A percentile compares a stretch with the other conserved stretches of the same genome.
phyloP scores from a whole-genome alignment of 1,284 basidiomycete genomes.

The Ganoderma lingzhi region DNA sequence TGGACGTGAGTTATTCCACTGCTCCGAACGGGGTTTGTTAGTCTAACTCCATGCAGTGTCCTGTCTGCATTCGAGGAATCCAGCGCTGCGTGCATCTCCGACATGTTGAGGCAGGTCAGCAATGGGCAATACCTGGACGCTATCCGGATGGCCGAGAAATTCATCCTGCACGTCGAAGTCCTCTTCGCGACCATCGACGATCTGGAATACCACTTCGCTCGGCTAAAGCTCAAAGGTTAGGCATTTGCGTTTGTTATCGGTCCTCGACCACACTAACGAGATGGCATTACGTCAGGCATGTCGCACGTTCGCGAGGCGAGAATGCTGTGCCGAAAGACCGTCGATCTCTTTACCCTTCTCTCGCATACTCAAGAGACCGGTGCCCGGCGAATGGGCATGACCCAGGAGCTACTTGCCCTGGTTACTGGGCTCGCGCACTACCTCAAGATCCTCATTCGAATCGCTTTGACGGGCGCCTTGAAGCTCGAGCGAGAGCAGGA shows the following conservation, averaged over 20 bases:
- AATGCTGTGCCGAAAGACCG: slow-evolving; percentile 98
- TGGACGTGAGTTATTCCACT: slow-evolving; percentile 77
- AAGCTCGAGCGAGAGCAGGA: slow-evolving; percentile 93
- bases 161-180: slow-evolving; percentile 98
- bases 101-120: slow-evolving; percentile 98
- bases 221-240: slow-evolving; percentile 85
- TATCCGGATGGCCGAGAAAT: slow-evolving; percentile 98
- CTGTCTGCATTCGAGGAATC: slow-evolving; percentile 98
- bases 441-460: slow-evolving; percentile 98
- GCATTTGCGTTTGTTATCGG: slow-evolving; percentile 20
- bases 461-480: slow-evolving; percentile 95
- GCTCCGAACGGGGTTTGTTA: slow-evolving; percentile 7
- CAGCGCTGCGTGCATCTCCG: slow-evolving; percentile 98
- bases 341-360: slow-evolving; percentile 96
- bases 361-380: slow-evolving; percentile 97
- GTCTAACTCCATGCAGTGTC: slow-evolving; percentile 58
- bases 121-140: slow-evolving; percentile 96
- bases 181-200: slow-evolving; percentile 98
- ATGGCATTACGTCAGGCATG: slow-evolving; percentile 70
- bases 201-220: slow-evolving; percentile 90
- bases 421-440: slow-evolving; percentile 99
- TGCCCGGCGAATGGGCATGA: slow-evolving; percentile 92
- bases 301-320: slow-evolving; percentile 98
- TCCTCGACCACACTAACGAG: slow-evolving; percentile 6
- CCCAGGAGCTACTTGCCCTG: slow-evolving; percentile 95